Base-by-base conservation (phyloP, 805 yeast genomes). In the Huiozyma naganishii region DNA sequence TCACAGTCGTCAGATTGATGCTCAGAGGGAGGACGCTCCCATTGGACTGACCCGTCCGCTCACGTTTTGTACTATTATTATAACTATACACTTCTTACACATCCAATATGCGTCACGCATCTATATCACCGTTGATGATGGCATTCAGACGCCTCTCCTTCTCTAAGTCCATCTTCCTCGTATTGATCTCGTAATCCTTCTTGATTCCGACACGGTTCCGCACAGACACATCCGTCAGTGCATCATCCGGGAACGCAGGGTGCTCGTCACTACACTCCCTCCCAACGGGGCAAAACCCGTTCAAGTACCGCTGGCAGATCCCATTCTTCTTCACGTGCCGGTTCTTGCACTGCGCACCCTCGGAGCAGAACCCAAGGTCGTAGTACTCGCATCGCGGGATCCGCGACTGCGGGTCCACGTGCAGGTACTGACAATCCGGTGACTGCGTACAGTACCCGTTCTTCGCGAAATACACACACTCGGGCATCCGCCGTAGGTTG, bases 201-300 rank as follows among this genome's bases (percentile, higher is more conserved):
- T 59, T 57, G 32, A 63, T 61, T 36, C 50, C 45, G 29, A 54
- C 45, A 12, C 35, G 32, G 39, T 54, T 57, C 45, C 67, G 62
- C 40, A 66, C 40, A 36, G 57, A 57, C 10, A 64, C 74, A 28
- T 74, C 72, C 17, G 72, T 51, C 27, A 46, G 41, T 9, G 37
- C 37, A 27, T 45, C 43, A 34, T 36, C 39, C 10, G 43, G 33
- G 39, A 85, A 86, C 54, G 76, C 76, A 0, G 97, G 96, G 69
- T 92, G 98, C 52, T 68, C 72, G 54, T 74, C 84, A 7, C 9
- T 12, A 51, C 74, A 73, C 32, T 74, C 77, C 2, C 79, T 76
- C 1, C 97, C 97, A 54, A 78, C 73, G 1, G 96, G 97, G 65
- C 97, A 90, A 58, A 90, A 90, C 1, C 99, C 98, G 0, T 89